A percentile compares a stretch with the other conserved stretches of the same genome.
Conservation (phyloP, 192 early-diverging fungal species). For the Linderina pennispora region DNA sequence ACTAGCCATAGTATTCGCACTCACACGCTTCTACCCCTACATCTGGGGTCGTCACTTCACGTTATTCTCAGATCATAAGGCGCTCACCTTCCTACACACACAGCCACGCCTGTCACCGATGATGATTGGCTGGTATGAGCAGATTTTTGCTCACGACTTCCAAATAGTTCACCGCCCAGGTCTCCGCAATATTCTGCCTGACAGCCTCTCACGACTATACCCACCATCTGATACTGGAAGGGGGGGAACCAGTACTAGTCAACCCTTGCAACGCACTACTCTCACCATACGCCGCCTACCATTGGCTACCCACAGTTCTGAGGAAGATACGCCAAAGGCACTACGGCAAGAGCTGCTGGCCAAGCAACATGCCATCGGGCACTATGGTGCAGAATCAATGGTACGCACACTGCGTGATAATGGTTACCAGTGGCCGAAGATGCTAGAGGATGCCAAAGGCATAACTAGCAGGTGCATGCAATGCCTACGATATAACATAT, state of each 20-base stretch:
- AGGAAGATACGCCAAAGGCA: background rate
- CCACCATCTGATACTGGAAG: background rate
- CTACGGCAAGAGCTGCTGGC: background rate
- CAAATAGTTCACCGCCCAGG: background rate
- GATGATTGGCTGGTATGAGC: background rate
- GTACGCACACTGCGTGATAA: background rate
- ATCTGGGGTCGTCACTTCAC: conserved; percentile 27
- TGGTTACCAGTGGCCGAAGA: background rate
- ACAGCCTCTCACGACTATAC: background rate
- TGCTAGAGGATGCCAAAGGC: background rate
- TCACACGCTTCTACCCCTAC: conserved; percentile 18
- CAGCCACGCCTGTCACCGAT: background rate
- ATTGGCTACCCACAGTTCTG: too few relatives aligned
- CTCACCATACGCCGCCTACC: too few relatives aligned
- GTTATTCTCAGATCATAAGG: conserved; percentile 31
- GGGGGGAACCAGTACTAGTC: too few relatives aligned
- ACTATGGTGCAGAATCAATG: background rate
- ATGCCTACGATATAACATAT: conserved; percentile 1
- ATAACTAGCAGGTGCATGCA: background rate
- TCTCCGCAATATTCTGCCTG: background rate
- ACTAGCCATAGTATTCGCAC: background rate
- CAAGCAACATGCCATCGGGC: background rate
- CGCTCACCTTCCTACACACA: conserved; percentile 17
- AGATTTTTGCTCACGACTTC: conserved; percentile 1
- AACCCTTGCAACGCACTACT: too few relatives aligned